These are phyloP conservation scores for Claviceps capensis DNA, from an alignment of 2,329 filamentous ascomycete genomes.

Conservation along the genomic window DNA sequence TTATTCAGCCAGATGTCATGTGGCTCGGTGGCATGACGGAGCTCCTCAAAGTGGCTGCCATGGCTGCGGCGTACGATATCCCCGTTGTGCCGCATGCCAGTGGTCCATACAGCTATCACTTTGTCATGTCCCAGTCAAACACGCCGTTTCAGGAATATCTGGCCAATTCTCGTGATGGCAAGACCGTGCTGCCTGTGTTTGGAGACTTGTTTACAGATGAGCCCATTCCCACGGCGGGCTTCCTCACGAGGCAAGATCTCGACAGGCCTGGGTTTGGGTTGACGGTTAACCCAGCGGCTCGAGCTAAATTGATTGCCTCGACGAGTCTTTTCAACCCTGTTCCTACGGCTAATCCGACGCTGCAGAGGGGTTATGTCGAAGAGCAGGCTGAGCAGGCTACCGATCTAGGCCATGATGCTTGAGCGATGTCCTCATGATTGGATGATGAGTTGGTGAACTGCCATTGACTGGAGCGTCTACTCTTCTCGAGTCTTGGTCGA, in stretches of 20 bases:
- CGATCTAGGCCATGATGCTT: too few relatives aligned
- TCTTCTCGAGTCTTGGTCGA: too few relatives aligned
- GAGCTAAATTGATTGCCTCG: slow-evolving; percentile 60
- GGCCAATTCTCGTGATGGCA: slow-evolving; percentile 82
- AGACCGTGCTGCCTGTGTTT: slow-evolving; percentile 82
- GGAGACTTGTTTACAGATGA: slow-evolving; percentile 84
- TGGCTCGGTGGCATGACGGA: slow-evolving; percentile 92
- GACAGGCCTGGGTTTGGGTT: slow-evolving; percentile 87
- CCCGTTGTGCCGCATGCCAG: slow-evolving; percentile 92
- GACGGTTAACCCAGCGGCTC: slow-evolving; percentile 66
- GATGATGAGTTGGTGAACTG: too few relatives aligned
- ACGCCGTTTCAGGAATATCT: slow-evolving; percentile 93
- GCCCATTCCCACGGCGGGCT: slow-evolving; percentile 74
- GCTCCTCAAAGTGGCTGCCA: slow-evolving; percentile 73
- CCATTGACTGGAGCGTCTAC: too few relatives aligned
- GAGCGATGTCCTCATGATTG: too few relatives aligned
- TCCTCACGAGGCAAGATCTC: slow-evolving; percentile 62
- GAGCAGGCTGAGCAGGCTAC: neutral
- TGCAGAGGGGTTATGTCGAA: neutral
- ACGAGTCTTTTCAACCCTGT: slow-evolving; percentile 57
- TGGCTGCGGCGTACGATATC: slow-evolving; percentile 87
- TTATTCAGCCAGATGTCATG: slow-evolving; percentile 94
- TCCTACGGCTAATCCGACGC: slow-evolving; percentile 31
- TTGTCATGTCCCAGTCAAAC: slow-evolving; percentile 85
- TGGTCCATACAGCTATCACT: slow-evolving; percentile 91